phyloP scores from a whole-genome alignment of 148 eudicot genomes.

The Camellia lanceoleosa region DNA sequence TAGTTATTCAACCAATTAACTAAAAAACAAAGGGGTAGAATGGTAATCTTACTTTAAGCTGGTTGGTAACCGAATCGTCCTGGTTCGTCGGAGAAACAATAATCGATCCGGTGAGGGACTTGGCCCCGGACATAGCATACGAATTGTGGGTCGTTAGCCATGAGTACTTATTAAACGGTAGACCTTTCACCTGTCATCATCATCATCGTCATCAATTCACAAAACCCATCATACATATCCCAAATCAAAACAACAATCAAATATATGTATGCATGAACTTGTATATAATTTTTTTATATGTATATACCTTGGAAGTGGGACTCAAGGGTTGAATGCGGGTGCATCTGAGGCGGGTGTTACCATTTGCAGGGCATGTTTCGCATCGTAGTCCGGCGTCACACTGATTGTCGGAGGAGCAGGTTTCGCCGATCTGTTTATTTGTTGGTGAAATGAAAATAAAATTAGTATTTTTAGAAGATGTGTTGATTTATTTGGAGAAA shows the following conservation, averaged over 20 bases:
- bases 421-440: slow-evolving; percentile 58
- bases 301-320: slow-evolving; percentile 65
- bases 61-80: slow-evolving; percentile 67
- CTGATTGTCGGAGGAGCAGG: slow-evolving; percentile 44
- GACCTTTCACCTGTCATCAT: slow-evolving; percentile 52
- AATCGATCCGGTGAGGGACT: slow-evolving; percentile 51
- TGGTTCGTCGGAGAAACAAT: slow-evolving; percentile 76
- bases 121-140: slow-evolving; percentile 54
- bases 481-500: background rate
- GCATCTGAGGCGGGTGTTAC: slow-evolving; percentile 81
- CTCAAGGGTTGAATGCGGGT: slow-evolving; percentile 57
- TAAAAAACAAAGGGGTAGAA: background rate
- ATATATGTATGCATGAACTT: background rate
- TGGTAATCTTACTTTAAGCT: slow-evolving; percentile 46
- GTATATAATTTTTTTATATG: background rate
- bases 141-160: slow-evolving; percentile 93
- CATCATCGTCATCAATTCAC: background rate
- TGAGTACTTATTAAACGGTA: slow-evolving; percentile 75
- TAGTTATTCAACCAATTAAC: too few species aligned
- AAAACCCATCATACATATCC: background rate
- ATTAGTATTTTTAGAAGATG: background rate
- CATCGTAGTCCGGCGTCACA: slow-evolving; percentile 61
- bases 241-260: background rate
- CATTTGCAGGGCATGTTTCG: slow-evolving; percentile 61
- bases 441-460: background rate